Conservation (phyloP, 192 early-diverging fungal genomes). For the Podila minutissima region DNA sequence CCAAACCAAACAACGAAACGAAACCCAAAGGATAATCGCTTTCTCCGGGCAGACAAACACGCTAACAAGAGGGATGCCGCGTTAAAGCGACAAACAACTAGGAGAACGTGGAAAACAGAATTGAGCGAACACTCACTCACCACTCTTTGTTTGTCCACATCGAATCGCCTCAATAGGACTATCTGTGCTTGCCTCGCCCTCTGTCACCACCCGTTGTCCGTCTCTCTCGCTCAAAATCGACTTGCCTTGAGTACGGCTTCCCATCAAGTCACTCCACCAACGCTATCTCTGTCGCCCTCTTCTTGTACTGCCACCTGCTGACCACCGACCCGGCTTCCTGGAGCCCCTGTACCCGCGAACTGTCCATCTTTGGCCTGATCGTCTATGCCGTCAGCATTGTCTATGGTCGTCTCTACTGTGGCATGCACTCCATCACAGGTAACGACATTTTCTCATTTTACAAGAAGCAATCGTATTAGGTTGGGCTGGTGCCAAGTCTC, state of each 20-base stretch:
- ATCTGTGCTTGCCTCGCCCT: conserved; percentile 87
- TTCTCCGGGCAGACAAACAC: conserved; percentile 1
- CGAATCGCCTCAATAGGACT: conserved; percentile 67
- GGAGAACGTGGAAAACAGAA: neutral
- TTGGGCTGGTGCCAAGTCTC: neutral
- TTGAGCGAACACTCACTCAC: neutral
- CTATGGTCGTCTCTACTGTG: conserved; percentile 83
- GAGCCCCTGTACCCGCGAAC: conserved; percentile 52
- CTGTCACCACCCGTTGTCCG: conserved; percentile 79
- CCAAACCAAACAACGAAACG: neutral
- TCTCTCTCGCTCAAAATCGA: conserved; percentile 71
- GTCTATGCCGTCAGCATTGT: conserved; percentile 72
- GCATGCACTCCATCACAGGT: conserved; percentile 83
- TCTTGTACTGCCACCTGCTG: conserved; percentile 58
- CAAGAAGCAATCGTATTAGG: neutral
- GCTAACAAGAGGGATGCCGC: no score
- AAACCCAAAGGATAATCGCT: conserved; percentile 6
- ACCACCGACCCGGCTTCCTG: conserved; percentile 49
- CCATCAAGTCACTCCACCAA: conserved; percentile 92
- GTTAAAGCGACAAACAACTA: no score
- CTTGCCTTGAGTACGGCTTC: conserved; percentile 89
- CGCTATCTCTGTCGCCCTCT: conserved; percentile 77
- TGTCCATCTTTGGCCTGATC: conserved; percentile 48
- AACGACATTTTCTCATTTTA: neutral
- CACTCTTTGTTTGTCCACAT: neutral